Percentiles rank a stretch among this genome's conserved stretches.
Evolutionary conservation across 75 land plant genomes (phyloP).

Genomic region (Sequoia sempervirens): DNA sequence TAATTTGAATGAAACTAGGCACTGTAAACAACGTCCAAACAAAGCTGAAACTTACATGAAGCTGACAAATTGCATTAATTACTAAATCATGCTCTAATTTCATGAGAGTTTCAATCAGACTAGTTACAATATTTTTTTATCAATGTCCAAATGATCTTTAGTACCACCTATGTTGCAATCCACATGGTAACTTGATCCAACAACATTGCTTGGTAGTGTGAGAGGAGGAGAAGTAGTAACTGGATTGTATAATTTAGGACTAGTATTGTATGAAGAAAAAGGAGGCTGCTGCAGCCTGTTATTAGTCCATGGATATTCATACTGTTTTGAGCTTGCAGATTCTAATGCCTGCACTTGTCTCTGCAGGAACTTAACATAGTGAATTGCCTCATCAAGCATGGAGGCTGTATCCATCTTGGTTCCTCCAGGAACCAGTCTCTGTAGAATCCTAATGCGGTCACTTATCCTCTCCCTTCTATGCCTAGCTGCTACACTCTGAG

Average conservation of each 20-base stretch:
- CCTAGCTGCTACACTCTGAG: slow-evolving; percentile 58
- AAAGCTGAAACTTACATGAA: not conserved
- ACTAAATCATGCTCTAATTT: not conserved
- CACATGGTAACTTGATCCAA: not conserved
- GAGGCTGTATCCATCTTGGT: slow-evolving; percentile 67
- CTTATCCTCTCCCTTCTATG: slow-evolving; percentile 53
- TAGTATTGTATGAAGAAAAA: not conserved
- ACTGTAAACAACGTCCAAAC: not conserved
- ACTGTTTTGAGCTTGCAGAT: not conserved
- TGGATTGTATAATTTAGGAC: not conserved
- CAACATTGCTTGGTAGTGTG: not conserved
- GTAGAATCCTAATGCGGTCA: slow-evolving; percentile 43
- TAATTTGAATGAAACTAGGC: not conserved
- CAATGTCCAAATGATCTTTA: not conserved
- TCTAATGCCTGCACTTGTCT: slow-evolving; percentile 23
- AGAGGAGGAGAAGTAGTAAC: not conserved
- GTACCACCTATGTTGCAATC: not conserved
- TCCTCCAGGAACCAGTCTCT: slow-evolving; percentile 50
- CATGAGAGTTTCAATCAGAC: not conserved
- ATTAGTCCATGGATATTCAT: not conserved
- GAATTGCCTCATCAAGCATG: slow-evolving; percentile 63
- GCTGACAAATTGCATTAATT: not conserved
- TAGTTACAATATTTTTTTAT: not conserved
- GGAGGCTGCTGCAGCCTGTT: not conserved
- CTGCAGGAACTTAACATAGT: slow-evolving; percentile 53